Base-by-base conservation (phyloP, 441 rosid genomes). In the Kokia cookei region DNA sequence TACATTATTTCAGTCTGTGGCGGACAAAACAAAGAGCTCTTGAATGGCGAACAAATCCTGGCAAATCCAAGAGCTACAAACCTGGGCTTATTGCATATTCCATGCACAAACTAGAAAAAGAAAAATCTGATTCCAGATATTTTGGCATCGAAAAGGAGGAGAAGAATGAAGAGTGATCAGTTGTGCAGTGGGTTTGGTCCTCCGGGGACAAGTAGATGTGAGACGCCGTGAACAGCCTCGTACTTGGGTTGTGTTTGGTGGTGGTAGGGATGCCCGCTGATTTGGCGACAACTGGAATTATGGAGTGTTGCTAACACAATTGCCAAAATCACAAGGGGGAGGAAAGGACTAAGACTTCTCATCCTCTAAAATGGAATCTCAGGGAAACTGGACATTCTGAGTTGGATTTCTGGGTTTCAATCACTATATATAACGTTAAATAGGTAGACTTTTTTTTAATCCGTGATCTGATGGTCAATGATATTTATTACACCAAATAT, bases 291-390 rank as follows among this genome's bases (percentile, higher is more conserved):
- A 32, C 37, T 32, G 37, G 6, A 32, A 32, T 6, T 32, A 32
- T 32, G 37, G 37, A 32, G 37, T 32, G 37, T 32, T 32, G 37
- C 37, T 32, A 32, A 32, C 37, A 32, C 37, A 32, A 80, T 37
- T n/a, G 48, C 32, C 63, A 72, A 14, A 51, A 78, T n/a, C 55
- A 86, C 24, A 45, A 80, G 59, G 7, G 48, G 74, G 65, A 79
- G 71, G 24, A 48, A 74, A 57, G 70, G 48, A 6, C 19, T 77
- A 2, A 0, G 61, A 50, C 42, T 54, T 72, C 76, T 72, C 86
- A 81, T 77, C 57, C 22, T 60, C 54, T 58, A 69, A 45, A 55
- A 43, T 22, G 42, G 43, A 51, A 17, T 66, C 72, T 9, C n/a
- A 7, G 15, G 24, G 29, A 45, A 57, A 71, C 48, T 2, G 42